Percentiles rank a stretch among this genome's conserved stretches.
Conservation (phyloP, 2,329 filamentous ascomycete genomes). For the Penicillium sp. region DNA sequence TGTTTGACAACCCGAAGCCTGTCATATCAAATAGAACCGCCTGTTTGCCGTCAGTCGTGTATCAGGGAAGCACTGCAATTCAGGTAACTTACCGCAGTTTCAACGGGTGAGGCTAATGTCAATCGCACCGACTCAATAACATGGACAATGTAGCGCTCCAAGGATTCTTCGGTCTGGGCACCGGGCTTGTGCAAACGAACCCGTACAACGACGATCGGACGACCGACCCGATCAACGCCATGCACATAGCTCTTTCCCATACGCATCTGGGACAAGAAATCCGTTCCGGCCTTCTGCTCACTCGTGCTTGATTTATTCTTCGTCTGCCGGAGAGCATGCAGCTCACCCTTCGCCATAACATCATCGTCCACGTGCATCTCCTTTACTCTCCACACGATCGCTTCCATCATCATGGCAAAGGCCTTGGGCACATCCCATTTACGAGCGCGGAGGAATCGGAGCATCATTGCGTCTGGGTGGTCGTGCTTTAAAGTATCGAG, state of each 20-base stretch:
- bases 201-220: slow-evolving; percentile 81
- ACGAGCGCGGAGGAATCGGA: slow-evolving; percentile 78
- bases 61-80: neutral
- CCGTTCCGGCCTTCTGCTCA: slow-evolving; percentile 67
- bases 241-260: slow-evolving; percentile 92
- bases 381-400: slow-evolving; percentile 81
- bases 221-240: slow-evolving; percentile 75
- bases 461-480: slow-evolving; percentile 78
- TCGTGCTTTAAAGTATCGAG: slow-evolving; percentile 93
- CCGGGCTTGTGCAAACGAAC: slow-evolving; percentile 78
- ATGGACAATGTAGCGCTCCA: slow-evolving; percentile 88
- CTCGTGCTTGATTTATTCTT: slow-evolving; percentile 56
- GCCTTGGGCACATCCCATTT: slow-evolving; percentile 94
- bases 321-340: slow-evolving; percentile 60
- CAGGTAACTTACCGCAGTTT: slow-evolving; percentile 71
- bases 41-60: slow-evolving; percentile 47
- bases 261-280: slow-evolving; percentile 78
- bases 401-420: slow-evolving; percentile 85
- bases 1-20: slow-evolving; percentile 88
- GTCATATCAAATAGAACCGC: slow-evolving; percentile 95
- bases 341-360: slow-evolving; percentile 75
- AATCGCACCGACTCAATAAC: slow-evolving; percentile 90
- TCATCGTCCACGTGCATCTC: slow-evolving; percentile 86
- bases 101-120: slow-evolving; percentile 73
- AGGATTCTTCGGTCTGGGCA: slow-evolving; percentile 78